phyloP scores from a whole-genome alignment of 2,329 filamentous ascomycete species.

The Pyrenochaeta sp. region DNA sequence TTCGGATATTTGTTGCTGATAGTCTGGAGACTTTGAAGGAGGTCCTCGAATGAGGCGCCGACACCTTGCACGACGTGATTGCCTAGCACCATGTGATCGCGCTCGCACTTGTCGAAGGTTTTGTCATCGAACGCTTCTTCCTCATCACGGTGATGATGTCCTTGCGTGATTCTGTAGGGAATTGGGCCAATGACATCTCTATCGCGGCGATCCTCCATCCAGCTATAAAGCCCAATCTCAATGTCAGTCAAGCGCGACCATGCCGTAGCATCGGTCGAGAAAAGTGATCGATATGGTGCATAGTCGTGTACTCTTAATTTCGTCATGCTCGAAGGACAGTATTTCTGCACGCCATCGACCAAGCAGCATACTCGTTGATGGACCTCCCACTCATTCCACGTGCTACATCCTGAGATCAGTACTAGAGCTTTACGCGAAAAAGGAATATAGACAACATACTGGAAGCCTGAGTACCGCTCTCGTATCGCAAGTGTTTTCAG shows the following conservation, averaged over 20 bases:
- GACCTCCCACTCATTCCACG: conserved; percentile 50
- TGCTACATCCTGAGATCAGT: conserved; percentile 25
- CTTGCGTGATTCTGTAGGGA: conserved; percentile 44
- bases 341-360: conserved; percentile 40
- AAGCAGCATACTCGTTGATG: conserved; percentile 49
- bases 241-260: conserved; percentile 43
- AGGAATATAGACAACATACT: conserved; percentile 19
- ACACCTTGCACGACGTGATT: conserved; percentile 46
- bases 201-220: conserved; percentile 48
- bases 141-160: conserved; percentile 44
- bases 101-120: conserved; percentile 40
- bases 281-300: conserved; percentile 45
- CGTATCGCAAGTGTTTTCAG: conserved; percentile 46
- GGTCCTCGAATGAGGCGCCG: conserved; percentile 42
- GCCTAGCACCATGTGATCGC: conserved; percentile 46
- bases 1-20: conserved; percentile 42
- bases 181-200: conserved; percentile 44
- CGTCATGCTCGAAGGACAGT: conserved; percentile 42
- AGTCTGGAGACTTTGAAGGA: conserved; percentile 41
- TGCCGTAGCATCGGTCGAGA: conserved; percentile 42
- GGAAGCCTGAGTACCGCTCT: conserved; percentile 45
- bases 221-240: conserved; percentile 43
- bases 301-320: conserved; percentile 47
- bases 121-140: conserved; percentile 49
- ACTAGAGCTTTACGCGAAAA: background rate